Conservation (phyloP, 176 grass and related monocot species). For the Eleusine indica region DNA sequence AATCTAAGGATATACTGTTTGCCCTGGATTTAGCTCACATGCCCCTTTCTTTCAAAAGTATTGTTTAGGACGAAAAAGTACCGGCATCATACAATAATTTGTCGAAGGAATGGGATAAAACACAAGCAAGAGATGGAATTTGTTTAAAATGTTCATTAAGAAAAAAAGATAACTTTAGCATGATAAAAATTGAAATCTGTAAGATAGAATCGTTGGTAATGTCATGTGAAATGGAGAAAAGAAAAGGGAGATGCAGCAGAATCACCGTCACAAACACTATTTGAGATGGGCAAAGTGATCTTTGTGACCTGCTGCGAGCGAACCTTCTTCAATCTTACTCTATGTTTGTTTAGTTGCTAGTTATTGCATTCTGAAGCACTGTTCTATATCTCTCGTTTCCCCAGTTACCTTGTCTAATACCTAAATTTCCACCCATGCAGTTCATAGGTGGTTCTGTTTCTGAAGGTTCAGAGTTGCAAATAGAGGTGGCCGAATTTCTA, state of each 20-base stretch:
- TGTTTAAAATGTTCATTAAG: neutral
- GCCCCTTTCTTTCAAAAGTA: constrained; percentile 4
- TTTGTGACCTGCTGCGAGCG: neutral
- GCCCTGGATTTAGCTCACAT: constrained; percentile 11
- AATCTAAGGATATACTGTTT: neutral
- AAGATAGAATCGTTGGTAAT: neutral
- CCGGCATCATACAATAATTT: neutral
- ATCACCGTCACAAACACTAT: neutral
- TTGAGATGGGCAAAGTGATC: constrained; percentile 7
- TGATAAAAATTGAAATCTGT: constrained; percentile 1
- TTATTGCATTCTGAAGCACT: constrained; percentile 33
- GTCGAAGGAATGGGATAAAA: neutral
- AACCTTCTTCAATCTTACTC: neutral
- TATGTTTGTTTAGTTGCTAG: neutral
- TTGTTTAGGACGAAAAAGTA: neutral
- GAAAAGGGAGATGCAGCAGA: neutral
- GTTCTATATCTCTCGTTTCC: neutral
- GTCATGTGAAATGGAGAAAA: constrained; percentile 7
- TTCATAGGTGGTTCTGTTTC: constrained; percentile 73
- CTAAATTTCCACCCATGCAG: constrained; percentile 47
- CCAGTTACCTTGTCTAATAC: constrained; percentile 23
- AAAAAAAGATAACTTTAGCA: neutral
- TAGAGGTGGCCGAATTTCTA: constrained; percentile 91
- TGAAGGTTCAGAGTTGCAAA: constrained; percentile 91
- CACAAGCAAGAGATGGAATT: neutral